Evolutionary conservation across 805 yeast genomes (phyloP), one percentile per base, ranked within the genome.

Genomic region (Starmerella geochares): DNA sequence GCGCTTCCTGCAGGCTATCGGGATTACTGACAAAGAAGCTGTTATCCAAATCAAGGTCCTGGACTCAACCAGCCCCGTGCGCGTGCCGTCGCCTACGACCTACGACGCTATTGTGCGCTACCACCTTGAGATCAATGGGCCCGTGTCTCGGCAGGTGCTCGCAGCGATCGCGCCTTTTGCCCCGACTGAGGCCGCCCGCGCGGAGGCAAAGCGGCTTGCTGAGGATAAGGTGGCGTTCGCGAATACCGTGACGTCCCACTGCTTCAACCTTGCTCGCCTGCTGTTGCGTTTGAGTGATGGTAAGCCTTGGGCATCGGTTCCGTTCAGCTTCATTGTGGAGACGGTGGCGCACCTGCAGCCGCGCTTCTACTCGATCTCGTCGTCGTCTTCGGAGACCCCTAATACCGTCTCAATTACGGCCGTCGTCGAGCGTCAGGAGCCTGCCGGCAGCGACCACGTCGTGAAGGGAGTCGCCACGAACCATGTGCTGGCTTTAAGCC

Each of bases 281-380:
- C 72, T 90, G 56, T 67, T 73, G 44, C 51, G 65, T 20, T 65
- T 88, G 40, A 83, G 95, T 14, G 60, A 70, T 13, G 86, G 85
- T 50, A 61, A 54, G 24, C 66, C 77, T n/a, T 92, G 97, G 97
- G 58, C 64, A 13, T 60, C 66, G 14, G 83, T 90, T 43, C 96
- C 97, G 28, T 83, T 90, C 71, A 80, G 79, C 54, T 85, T 88
- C 62, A 67, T 92, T 35, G 71, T 88, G 58, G 98, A 90, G 70
- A 75, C 82, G 27, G 66, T 92, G 54, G 77, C 87, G 38, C 84
- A 79, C 58, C 71, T 92, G 62, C 94, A 83, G 66, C 95, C 96
- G 37, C 88, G 98, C 67, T 90, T 86, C 70, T 90, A 90, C 69
- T 90, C 97, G 20, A 90, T 90, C 58, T 88, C 96, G 2, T 88